Evolutionary conservation across 2,329 filamentous ascomycete species (phyloP).

Genomic region (Aulographum hederae): DNA sequence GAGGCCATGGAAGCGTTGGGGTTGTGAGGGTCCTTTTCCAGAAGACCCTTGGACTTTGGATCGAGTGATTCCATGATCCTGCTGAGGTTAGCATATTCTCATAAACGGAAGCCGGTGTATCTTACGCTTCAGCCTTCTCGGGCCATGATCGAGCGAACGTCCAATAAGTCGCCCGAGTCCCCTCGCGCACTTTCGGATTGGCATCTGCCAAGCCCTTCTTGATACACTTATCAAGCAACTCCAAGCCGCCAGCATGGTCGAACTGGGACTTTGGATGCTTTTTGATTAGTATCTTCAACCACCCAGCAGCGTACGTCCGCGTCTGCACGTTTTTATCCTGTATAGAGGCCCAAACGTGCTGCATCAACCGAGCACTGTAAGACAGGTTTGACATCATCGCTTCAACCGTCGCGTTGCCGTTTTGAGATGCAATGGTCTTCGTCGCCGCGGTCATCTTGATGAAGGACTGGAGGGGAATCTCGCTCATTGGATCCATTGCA

Average conservation of each 20-base stretch:
- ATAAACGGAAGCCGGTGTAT: conserved; percentile 7
- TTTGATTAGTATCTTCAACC: conserved; percentile 67
- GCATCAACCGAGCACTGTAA: conserved; percentile 64
- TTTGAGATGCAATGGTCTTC: conserved; percentile 81
- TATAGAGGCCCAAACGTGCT: conserved; percentile 65
- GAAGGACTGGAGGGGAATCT: conserved; percentile 73
- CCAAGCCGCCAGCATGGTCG: conserved; percentile 70
- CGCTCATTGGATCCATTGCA: conserved; percentile 71
- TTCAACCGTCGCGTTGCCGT: conserved; percentile 66
- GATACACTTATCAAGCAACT: conserved; percentile 71
- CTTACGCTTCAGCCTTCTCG: conserved; percentile 53
- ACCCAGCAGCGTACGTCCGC: conserved; percentile 58
- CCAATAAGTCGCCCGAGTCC: conserved; percentile 77
- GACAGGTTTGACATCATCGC: conserved; percentile 61
- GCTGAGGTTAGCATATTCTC: not conserved
- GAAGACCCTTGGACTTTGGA: conserved; percentile 54
- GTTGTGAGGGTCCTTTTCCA: conserved; percentile 73
- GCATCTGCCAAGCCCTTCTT: conserved; percentile 77
- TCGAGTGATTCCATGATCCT: conserved; percentile 35
- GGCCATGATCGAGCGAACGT: conserved; percentile 62
- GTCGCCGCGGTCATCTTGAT: conserved; percentile 79
- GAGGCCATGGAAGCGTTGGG: conserved; percentile 39
- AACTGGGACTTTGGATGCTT: conserved; percentile 63
- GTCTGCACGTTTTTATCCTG: conserved; percentile 91
- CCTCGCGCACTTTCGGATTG: conserved; percentile 78